Evolutionary conservation across 352 stramenopile species (phyloP).

Genomic region (Phytophthora macrochlamydospora): DNA sequence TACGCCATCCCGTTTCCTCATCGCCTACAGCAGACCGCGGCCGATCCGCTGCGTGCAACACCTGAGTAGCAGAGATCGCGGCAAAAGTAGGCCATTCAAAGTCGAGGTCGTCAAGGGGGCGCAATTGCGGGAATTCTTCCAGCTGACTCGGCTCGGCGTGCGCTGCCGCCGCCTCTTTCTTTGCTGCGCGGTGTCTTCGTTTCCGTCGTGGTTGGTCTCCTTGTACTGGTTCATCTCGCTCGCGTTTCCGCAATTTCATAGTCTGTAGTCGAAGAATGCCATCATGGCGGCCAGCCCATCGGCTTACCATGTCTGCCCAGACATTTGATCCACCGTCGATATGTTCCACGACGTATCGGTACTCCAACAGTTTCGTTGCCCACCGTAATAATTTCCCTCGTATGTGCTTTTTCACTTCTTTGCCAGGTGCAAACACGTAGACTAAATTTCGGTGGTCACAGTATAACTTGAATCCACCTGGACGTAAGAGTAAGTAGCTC

Average conservation of each 20-base stretch:
- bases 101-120: no score
- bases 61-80: no score
- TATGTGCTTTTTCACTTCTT: slow-evolving; percentile 18
- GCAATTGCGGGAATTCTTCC: no score
- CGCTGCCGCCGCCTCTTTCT: no score
- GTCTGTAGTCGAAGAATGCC: not conserved
- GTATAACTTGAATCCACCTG: not conserved
- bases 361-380: slow-evolving; percentile 12
- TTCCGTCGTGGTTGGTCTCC: not conserved
- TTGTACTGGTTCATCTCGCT: not conserved
- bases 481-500: not conserved
- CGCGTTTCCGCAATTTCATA: not conserved
- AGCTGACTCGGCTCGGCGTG: no score
- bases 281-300: not conserved
- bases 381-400: slow-evolving; percentile 8
- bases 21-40: no score
- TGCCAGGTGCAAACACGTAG: slow-evolving; percentile 1
- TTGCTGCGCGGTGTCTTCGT: no score
- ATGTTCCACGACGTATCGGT: slow-evolving; percentile 15
- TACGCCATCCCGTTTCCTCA: not conserved
- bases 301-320: slow-evolving; percentile 19
- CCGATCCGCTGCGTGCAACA: no score
- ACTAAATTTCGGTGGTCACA: slow-evolving; percentile 4
- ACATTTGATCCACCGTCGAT: slow-evolving; percentile 12
- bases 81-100: no score